Evolutionary conservation across 2,329 filamentous ascomycete genomes (phyloP), one percentile per base, ranked within the genome.

Genomic region (Alternaria consortialis): DNA sequence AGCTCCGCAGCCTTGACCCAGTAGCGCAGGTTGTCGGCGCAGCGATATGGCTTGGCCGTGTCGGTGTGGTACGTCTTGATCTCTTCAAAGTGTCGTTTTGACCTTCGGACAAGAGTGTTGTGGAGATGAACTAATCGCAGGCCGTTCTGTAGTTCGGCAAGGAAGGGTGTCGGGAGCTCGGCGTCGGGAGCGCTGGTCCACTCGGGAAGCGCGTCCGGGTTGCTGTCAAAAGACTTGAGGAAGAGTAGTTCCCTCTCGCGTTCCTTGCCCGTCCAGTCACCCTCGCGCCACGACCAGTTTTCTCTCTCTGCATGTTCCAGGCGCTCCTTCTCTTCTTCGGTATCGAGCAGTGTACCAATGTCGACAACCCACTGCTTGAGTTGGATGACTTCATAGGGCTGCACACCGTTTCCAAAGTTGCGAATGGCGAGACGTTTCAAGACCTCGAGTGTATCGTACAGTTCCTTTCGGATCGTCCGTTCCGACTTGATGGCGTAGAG

Each of bases 1-100:
- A 98, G 84, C 81, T 99, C 94, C 7, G 94, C 93, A 1, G 94
- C 95, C 82, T 99, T 99, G 80, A 91, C 87, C 94, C 95, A 99
- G 83, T 91, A 99, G 40, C 93, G 88, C 63, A 99, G 84, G 77
- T 99, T 99, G 70, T 99, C 95, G 3, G 94, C 93, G 64, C 90
- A 90, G 50, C 95, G 90, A 78, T 99, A 99, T 0, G 95, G 95
- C 80, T 98, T 98, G 62, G 88, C 90, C 9, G 95, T 94, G 78
- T 99, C 93, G n/a, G 89, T 90, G 77, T 98, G 95, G 78, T 91
- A 97, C 9, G 87, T 86, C 58, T 92, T 93, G 74, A 99, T 97
- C 64, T 92, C 88, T 53, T 94, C 93, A 76, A 98, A 98, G 7
- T 91, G 91, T 31, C 92, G 87, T 74, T 90, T 89, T 23, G 94